These are phyloP conservation scores for Yarrowia sp. DNA, from an alignment of 805 yeast genomes.

Conservation along the genomic window DNA sequence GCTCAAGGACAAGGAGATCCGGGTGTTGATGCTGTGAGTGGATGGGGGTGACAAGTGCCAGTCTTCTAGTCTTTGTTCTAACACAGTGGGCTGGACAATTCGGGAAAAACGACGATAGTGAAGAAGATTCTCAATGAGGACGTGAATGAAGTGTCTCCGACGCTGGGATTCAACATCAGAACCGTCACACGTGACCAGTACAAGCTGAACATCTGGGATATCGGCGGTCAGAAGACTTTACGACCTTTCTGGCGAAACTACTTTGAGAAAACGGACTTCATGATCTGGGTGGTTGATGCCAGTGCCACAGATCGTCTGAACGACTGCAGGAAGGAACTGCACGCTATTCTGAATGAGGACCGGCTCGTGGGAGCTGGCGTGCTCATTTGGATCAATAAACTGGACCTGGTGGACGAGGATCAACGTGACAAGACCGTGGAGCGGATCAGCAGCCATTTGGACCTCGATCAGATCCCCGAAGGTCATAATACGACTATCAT, in stretches of 20 bases:
- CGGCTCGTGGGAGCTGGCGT: constrained; percentile 72
- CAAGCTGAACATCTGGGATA: constrained; percentile 64
- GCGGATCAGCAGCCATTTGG: constrained; percentile 45
- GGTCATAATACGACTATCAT: constrained; percentile 54
- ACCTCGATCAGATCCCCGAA: constrained; percentile 49
- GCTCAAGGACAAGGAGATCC: constrained; percentile 75
- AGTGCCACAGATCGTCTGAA: constrained; percentile 63
- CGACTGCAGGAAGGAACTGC: constrained; percentile 72
- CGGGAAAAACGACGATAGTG: constrained; percentile 90
- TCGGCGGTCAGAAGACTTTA: constrained; percentile 87
- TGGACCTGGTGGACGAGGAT: constrained; percentile 59
- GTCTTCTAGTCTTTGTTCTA: not conserved
- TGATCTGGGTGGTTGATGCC: constrained; percentile 88
- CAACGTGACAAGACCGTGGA: constrained; percentile 39
- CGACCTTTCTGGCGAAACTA: constrained; percentile 94
- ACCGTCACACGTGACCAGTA: constrained; percentile 55
- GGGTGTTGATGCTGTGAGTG: constrained; percentile 67
- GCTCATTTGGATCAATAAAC: constrained; percentile 75
- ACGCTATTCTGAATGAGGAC: constrained; percentile 68
- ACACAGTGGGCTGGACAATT: constrained; percentile 75
- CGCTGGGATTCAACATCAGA: constrained; percentile 86
- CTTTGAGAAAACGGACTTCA: constrained; percentile 78
- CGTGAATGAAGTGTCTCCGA: constrained; percentile 71
- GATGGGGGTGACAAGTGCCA: no score
- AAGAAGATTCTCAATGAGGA: constrained; percentile 61